Percentiles rank a stretch among this genome's conserved stretches.
phyloP scores from a whole-genome alignment of 306 rosid genomes.

The Prunus mira region DNA sequence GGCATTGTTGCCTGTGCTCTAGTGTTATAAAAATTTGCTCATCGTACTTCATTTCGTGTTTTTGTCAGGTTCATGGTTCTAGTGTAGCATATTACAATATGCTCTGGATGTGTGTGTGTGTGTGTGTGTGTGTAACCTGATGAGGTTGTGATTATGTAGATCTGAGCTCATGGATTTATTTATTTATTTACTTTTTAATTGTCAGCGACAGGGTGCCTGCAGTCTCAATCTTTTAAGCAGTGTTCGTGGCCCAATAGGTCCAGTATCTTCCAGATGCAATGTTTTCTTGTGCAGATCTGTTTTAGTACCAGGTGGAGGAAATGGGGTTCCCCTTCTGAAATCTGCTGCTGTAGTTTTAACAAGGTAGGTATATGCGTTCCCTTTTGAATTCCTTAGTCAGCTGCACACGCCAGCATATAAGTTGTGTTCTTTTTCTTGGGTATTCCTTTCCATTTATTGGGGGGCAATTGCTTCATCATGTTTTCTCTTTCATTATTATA shows the following conservation, averaged over 20 bases:
- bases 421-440: neutral
- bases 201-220: conserved; percentile 56
- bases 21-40: neutral
- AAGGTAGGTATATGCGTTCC: conserved; percentile 42
- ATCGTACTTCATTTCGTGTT: neutral
- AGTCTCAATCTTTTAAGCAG: conserved; percentile 55
- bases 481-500: neutral
- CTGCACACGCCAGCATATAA: neutral
- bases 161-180: conserved; percentile 21
- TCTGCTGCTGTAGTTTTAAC: conserved; percentile 63
- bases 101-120: neutral
- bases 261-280: conserved; percentile 57
- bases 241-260: conserved; percentile 49
- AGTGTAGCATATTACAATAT: neutral
- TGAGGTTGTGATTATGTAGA: neutral
- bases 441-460: neutral
- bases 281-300: conserved; percentile 70
- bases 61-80: conserved; percentile 1
- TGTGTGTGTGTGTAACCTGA: conserved; percentile 7
- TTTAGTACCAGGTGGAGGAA: conserved; percentile 68
- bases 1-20: neutral
- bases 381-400: neutral
- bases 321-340: conserved; percentile 52
- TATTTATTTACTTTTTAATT: conserved; percentile 30
- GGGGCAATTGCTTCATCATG: neutral